Evolutionary conservation across 495 filamentous ascomycete genomes (phyloP), one percentile per base, ranked within the genome.

Genomic region (Hypoxylon perforatum): DNA sequence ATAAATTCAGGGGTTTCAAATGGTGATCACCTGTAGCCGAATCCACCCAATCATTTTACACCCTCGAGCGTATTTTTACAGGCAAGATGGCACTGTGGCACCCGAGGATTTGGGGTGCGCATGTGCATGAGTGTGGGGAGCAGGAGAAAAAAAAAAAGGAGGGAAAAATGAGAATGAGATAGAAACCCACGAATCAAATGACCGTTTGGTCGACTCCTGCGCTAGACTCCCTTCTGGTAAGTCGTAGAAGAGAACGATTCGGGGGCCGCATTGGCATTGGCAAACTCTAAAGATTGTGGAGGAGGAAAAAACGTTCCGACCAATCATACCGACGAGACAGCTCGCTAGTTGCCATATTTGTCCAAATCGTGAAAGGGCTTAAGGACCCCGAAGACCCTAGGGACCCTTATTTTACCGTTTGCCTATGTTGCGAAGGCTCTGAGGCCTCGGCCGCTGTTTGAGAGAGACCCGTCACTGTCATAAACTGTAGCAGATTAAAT

Each of bases 11-110:
- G 66, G 61, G 61, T 57, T 56, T 61, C 61, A 57, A 60, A 69
- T 65, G 66, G 50, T 57, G 61, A 69, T 69, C 66, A 57, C 59
- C 57, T 56, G 42, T 23, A 56, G 23, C 39, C 35, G 30, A 61
- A 61, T 44, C 38, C 41, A 46, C 12, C 66, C 66, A 69, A 69
- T 69, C 56, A 38, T 61, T 36, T 48, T 21, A 64, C 41, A 36
- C 39, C 36, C 38, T 33, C 30, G 30, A 33, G 30, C 7, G 30
- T 57, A 36, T 57, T 49, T 30, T 57, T 42, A 11, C 22, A 42
- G 28, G 59, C 45, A n/a, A n/a, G 21, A 60, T 69, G 60, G 60
- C 14, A 69, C 61, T 51, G 66, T 69, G 61, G 53, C 56, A 69
- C 61, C 66, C 66, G 61, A 69, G 50, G 45, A 61, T 60, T 50